These are phyloP conservation scores for Cyamopsis tetragonoloba DNA, from an alignment of 306 rosid species.

Conservation along the genomic window DNA sequence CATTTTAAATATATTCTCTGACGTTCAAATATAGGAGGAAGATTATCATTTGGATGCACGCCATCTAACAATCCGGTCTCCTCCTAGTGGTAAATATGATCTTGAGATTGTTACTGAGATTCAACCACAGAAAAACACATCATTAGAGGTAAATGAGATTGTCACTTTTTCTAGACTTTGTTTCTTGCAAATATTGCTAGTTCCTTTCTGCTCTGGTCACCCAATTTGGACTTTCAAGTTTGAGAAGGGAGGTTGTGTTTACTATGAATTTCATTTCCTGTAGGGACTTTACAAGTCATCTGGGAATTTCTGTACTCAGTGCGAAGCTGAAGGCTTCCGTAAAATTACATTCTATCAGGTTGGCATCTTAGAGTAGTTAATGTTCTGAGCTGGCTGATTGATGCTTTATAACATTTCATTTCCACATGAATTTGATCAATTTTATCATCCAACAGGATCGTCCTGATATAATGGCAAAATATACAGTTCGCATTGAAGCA, in stretches of 20 bases:
- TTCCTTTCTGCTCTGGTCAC: not conserved
- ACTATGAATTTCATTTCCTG: constrained; percentile 34
- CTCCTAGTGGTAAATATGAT: constrained; percentile 64
- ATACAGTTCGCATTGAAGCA: constrained; percentile 76
- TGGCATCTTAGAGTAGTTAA: constrained; percentile 17
- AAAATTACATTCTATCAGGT: constrained; percentile 95
- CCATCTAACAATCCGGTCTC: constrained; percentile 65
- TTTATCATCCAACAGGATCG: constrained; percentile 68
- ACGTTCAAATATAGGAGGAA: constrained; percentile 47
- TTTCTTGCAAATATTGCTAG: not conserved
- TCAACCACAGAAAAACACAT: constrained; percentile 81
- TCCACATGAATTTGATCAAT: constrained; percentile 27
- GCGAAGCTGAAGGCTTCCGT: constrained; percentile 99
- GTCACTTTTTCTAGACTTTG: not conserved
- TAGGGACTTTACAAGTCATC: constrained; percentile 94
- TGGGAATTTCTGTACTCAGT: constrained; percentile 95
- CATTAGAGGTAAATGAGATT: constrained; percentile 64
- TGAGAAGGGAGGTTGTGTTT: not conserved
- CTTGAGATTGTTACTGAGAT: constrained; percentile 79
- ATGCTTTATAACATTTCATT: constrained; percentile 12
- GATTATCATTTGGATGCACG: constrained; percentile 66
- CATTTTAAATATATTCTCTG: constrained; percentile 6
- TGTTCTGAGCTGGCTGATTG: not conserved
- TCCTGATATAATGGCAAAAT: constrained; percentile 97
- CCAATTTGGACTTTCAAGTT: not conserved